These are phyloP conservation scores for Solanum megistacrolobum DNA, from an alignment of 257 asterid genomes.

Conservation along the genomic window DNA sequence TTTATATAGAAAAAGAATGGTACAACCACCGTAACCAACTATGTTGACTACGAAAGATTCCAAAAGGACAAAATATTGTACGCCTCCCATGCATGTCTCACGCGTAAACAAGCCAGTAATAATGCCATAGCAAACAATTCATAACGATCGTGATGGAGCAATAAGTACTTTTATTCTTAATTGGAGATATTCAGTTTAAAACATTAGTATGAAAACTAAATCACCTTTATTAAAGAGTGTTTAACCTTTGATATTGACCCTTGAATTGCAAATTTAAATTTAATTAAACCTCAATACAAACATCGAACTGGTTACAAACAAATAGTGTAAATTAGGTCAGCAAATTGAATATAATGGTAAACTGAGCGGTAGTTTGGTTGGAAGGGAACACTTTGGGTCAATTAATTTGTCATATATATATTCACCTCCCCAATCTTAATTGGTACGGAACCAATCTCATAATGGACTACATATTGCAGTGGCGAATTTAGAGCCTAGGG, in stretches of 20 bases:
- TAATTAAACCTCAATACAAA: rapidly evolving
- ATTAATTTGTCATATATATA: background rate
- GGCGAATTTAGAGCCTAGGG: too few species aligned
- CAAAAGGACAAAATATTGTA: background rate
- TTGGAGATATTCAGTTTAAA: rapidly evolving
- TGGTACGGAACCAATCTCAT: background rate
- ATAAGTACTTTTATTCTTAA: background rate
- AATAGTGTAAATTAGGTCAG: background rate
- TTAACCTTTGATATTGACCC: background rate
- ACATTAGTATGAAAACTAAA: background rate
- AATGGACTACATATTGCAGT: background rate
- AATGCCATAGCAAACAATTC: background rate
- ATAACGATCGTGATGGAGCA: rapidly evolving
- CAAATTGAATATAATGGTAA: background rate
- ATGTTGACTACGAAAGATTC: conserved; percentile 11
- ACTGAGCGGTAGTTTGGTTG: conserved; percentile 15
- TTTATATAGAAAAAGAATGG: background rate
- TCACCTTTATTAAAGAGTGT: background rate
- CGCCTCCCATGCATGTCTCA: background rate
- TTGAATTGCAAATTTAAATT: rapidly evolving
- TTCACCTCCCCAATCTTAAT: background rate
- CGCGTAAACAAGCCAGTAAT: conserved; percentile 5
- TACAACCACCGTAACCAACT: conserved; percentile 19
- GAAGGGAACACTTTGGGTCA: conserved; percentile 19
- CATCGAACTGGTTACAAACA: background rate